Percentiles rank a stretch among this genome's conserved stretches.
phyloP scores from a whole-genome alignment of 805 yeast genomes.

The Starmerella powellii region DNA sequence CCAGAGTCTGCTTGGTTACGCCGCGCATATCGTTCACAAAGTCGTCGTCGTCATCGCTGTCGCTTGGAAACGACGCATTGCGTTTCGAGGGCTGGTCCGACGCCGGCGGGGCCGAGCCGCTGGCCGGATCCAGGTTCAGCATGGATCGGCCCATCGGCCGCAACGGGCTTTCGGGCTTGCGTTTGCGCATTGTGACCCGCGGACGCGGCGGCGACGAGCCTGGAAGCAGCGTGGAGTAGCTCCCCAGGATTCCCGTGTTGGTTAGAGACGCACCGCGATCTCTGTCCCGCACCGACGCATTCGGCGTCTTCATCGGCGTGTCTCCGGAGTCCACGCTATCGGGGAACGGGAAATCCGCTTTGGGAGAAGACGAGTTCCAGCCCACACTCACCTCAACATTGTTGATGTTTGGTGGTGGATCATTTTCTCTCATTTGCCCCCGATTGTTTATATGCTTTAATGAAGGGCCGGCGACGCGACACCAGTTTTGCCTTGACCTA shows the following conservation, averaged over 20 bases:
- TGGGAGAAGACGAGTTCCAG: constrained; percentile 16
- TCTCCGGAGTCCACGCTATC: constrained; percentile 1
- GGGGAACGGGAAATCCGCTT: constrained; percentile 2
- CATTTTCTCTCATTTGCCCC: not conserved
- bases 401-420: not conserved
- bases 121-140: no score
- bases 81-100: no score
- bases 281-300: not conserved
- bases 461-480: not conserved
- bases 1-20: not conserved
- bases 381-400: constrained; percentile 10
- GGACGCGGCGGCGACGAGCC: constrained; percentile 21
- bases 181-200: constrained; percentile 2
- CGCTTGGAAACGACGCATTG: no score
- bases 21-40: no score
- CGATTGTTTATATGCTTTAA: no score
- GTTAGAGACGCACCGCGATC: not conserved
- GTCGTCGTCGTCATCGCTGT: no score
- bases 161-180: not conserved
- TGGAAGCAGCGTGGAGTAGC: constrained; percentile 14
- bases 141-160: not conserved
- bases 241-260: constrained; percentile 11
- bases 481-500: not conserved
- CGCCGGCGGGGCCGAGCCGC: no score
- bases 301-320: no score